Percentiles rank a stretch among this genome's conserved stretches.
phyloP scores from a whole-genome alignment of 345 rosid genomes.

The Ceriops decandra region DNA sequence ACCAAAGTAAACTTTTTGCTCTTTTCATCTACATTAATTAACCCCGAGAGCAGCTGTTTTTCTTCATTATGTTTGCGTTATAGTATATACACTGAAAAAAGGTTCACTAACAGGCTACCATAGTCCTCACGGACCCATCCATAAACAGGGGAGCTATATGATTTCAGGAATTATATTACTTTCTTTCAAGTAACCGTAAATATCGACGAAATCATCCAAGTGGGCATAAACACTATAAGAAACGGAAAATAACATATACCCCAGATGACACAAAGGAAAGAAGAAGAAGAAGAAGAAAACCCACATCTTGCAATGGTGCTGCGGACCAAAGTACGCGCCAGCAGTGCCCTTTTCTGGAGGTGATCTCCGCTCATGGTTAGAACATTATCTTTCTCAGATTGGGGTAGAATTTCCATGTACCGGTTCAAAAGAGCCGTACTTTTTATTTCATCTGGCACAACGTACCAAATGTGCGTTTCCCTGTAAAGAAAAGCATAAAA shows the following conservation, averaged over 20 bases:
- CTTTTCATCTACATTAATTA: too few species aligned
- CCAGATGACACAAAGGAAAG: not conserved
- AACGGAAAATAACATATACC: not conserved
- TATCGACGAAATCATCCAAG: not conserved
- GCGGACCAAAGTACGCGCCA: slow-evolving; percentile 81
- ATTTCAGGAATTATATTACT: too few species aligned
- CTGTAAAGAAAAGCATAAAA: slow-evolving; percentile 25
- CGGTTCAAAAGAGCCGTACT: slow-evolving; percentile 49
- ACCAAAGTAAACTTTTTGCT: too few species aligned
- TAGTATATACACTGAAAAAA: too few species aligned
- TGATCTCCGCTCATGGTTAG: slow-evolving; percentile 45
- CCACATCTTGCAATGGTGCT: slow-evolving; percentile 90
- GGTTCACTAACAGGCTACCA: too few species aligned
- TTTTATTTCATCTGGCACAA: slow-evolving; percentile 71
- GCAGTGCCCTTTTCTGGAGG: slow-evolving; percentile 72
- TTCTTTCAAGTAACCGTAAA: too few species aligned
- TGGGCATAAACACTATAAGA: not conserved
- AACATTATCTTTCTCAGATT: slow-evolving; percentile 62
- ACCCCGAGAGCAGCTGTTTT: too few species aligned
- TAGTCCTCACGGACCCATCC: too few species aligned
- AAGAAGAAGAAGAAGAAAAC: slow-evolving; percentile 7
- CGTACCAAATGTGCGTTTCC: slow-evolving; percentile 88
- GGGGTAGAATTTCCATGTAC: slow-evolving; percentile 64
- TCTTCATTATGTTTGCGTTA: too few species aligned
- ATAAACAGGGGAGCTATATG: too few species aligned